Evolutionary conservation across 306 rosid species (phyloP), one percentile per base, ranked within the genome.

Genomic region (Vicia sativa): DNA sequence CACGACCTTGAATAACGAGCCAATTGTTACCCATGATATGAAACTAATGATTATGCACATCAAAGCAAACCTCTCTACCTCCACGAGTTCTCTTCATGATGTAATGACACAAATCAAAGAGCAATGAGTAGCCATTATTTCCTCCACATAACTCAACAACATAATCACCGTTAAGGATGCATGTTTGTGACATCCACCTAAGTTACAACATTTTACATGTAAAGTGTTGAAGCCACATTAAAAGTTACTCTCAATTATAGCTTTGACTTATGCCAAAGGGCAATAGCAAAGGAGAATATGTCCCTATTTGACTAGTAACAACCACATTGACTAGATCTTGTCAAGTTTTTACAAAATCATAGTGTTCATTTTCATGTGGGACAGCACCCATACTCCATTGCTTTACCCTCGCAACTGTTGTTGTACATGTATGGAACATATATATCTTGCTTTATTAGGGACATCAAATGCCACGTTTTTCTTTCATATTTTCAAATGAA

Each of bases 131-230:
- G 67, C n/a, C 66, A 63, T 73, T 52, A 73, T 81, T 81, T 63
- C 29, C 19, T 59, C 71, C n/a, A 42, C 49, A 34, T 42, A 45
- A 4, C 7, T 21, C n/a, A 61, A 55, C 10, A 72, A 62, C 9
- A 58, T 37, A 48, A 62, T 23, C 62, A 67, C 41, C 62, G 39
- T 29, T 15, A 41, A 28, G 58, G 53, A 56, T 73, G 53, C 71
- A 73, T 37, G 76, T 62, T 68, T 58, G 64, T 73, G 68, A 64
- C 71, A 43, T 73, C 67, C 77, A 81, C 77, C 81, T 34, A 75
- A 73, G 77, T 74, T 60, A 46, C 76, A 67, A 14, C 56, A 53
- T 50, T 9, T 76, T 37, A 37, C 29, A 28, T 28, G 38, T 34
- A 34, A 34, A 34, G 38, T 70, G 38, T 70, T 49, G 35, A 29